Percentiles rank a stretch among this genome's conserved stretches.
Evolutionary conservation across 2,329 filamentous ascomycete genomes (phyloP).

Genomic region (Arthroderma uncinatum): DNA sequence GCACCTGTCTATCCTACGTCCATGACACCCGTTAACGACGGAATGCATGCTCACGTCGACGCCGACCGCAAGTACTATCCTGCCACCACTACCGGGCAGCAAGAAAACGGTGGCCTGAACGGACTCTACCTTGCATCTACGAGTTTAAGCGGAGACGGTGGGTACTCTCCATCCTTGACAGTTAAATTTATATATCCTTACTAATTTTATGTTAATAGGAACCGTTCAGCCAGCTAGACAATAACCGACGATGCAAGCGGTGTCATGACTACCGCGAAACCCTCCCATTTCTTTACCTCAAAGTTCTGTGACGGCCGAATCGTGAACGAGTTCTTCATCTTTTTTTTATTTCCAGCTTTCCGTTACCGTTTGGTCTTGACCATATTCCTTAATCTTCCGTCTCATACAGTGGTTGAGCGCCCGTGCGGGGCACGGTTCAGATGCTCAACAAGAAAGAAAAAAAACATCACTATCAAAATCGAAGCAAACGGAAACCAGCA

Average conservation of each 20-base stretch:
- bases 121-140: slow-evolving; percentile 39
- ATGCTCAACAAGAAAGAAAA: slow-evolving; percentile 4
- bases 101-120: slow-evolving; percentile 37
- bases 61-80: slow-evolving; percentile 44
- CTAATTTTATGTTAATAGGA: slow-evolving; percentile 26
- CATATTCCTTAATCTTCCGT: slow-evolving; percentile 7
- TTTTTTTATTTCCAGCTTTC: not conserved
- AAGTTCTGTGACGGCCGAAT: slow-evolving; percentile 24
- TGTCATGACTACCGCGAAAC: not conserved
- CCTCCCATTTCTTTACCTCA: slow-evolving; percentile 32
- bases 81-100: slow-evolving; percentile 29
- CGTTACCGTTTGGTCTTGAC: not conserved
- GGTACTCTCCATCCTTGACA: slow-evolving; percentile 34
- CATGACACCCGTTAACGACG: slow-evolving; percentile 57
- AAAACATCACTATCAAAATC: slow-evolving; percentile 3
- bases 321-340: not conserved
- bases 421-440: slow-evolving; percentile 14
- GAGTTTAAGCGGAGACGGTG: slow-evolving; percentile 38
- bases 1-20: slow-evolving; percentile 53
- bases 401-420: slow-evolving; percentile 9
- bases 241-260: slow-evolving; percentile 22
- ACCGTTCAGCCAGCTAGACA: slow-evolving; percentile 46
- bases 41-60: slow-evolving; percentile 55
- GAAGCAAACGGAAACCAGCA: slow-evolving; percentile 14
- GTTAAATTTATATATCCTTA: slow-evolving; percentile 30